Evolutionary conservation across 2,329 filamentous ascomycete species (phyloP).

Genomic region (Diaporthe sp.): DNA sequence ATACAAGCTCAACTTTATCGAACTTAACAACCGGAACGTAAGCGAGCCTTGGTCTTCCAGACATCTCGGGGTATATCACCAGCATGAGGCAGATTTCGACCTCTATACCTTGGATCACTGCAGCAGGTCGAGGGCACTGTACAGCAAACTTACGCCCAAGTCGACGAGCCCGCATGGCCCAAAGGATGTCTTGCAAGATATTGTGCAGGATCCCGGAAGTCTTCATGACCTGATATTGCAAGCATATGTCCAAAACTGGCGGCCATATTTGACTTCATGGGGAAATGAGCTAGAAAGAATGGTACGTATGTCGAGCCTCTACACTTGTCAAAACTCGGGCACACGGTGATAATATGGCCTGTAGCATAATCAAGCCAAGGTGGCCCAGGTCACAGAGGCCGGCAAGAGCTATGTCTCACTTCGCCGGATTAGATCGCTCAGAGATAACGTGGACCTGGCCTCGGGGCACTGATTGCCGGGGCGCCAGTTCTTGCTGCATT

Average conservation of each 20-base stretch:
- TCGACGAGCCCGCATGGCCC: neutral
- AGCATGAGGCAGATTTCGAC: slow-evolving; percentile 33
- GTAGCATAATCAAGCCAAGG: slow-evolving; percentile 33
- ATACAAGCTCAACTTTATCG: slow-evolving; percentile 42
- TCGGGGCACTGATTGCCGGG: slow-evolving; percentile 21
- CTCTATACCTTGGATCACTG: slow-evolving; percentile 38
- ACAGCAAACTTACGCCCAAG: neutral
- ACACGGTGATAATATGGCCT: neutral
- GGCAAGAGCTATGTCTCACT: slow-evolving; percentile 10
- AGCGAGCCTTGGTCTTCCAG: slow-evolving; percentile 38
- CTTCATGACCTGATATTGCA: slow-evolving; percentile 37
- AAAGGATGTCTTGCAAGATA: neutral
- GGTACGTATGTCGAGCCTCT: neutral
- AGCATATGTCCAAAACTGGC: slow-evolving; percentile 39
- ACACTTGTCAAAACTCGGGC: neutral
- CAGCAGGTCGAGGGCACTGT: slow-evolving; percentile 33
- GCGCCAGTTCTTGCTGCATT: too few relatives aligned
- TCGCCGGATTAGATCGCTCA: slow-evolving; percentile 25
- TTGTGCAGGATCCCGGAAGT: slow-evolving; percentile 5
- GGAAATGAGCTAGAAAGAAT: slow-evolving; percentile 35
- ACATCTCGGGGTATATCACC: slow-evolving; percentile 42
- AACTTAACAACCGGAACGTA: slow-evolving; percentile 31
- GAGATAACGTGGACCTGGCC: slow-evolving; percentile 30
- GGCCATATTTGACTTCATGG: slow-evolving; percentile 38
- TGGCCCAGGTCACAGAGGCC: slow-evolving; percentile 26